Evolutionary conservation across 495 filamentous ascomycete genomes (phyloP), one percentile per base, ranked within the genome.

Genomic region (Friedmanniomyces simplex): DNA sequence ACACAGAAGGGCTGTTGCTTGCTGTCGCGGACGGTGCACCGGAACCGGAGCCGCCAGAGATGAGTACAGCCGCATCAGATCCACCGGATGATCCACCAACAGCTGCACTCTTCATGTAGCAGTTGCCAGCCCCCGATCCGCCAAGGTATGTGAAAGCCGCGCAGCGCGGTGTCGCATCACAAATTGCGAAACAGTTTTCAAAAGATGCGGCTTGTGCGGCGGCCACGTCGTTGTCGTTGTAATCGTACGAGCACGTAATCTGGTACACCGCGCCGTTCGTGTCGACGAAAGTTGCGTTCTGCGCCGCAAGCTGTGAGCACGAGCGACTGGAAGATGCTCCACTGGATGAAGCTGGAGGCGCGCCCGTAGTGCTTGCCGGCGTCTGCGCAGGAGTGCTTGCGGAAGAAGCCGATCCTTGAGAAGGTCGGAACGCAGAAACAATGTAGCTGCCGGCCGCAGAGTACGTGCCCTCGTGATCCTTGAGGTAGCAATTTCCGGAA

Each of bases 401-500:
- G 14, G 41, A 43, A 5, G 41, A 22, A 4, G 41, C 2, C 14
- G 14, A 5, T n/a, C 20, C 20, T 22, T n/a, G 41, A 22, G 41
- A n/a, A 4, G 14, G 5, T 45, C 50, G 28, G 25, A 22, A 18
- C n/a, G 10, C 50, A 39, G 18, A 16, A 16, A 20, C 26, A 18
- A 22, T 21, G 24, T 34, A 36, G 50, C 6, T 37, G 8, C 5
- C 6, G 2, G n/a, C 24, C 12, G 26, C 2, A 25, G 13, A 53
- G n/a, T 53, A 21, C 13, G 10, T n/a, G 18, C 18, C 32, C 12
- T 36, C 25, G 26, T n/a, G 30, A 12, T 14, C 30, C 34, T 59
- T 63, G 42, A 63, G 46, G 48, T 63, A 63, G 48, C 60, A 63
- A 25, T 39, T 59, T 21, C 60, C 60, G 20, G 50, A n/a, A 10